phyloP scores from a whole-genome alignment of 2,329 filamentous ascomycete genomes.

The Fusarium tjaetaba region DNA sequence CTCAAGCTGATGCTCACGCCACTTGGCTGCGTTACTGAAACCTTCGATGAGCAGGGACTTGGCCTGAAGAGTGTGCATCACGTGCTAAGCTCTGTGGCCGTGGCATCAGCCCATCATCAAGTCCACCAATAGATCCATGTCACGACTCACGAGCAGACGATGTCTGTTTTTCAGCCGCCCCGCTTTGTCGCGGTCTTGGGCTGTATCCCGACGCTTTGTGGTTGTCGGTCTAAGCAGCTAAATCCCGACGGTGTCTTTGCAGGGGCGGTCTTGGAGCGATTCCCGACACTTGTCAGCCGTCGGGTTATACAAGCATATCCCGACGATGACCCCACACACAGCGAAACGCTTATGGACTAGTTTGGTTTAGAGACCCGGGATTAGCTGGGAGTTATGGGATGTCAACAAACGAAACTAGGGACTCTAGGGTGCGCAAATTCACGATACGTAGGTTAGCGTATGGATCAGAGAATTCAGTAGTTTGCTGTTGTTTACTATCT shows the following conservation, averaged over 20 bases:
- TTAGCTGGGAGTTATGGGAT: background rate
- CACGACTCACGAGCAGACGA: background rate
- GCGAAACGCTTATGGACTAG: background rate
- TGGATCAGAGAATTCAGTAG: background rate
- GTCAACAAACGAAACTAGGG: background rate
- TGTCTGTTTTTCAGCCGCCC: background rate
- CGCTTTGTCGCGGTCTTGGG: background rate
- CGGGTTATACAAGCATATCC: background rate
- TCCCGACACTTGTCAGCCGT: background rate
- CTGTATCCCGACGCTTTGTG: background rate
- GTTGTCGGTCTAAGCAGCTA: background rate
- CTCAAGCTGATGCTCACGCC: background rate
- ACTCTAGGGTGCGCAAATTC: background rate
- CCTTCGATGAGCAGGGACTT: background rate
- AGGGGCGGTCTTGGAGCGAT: background rate
- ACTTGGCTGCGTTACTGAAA: background rate
- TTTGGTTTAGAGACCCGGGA: fast-evolving
- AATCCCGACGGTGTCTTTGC: background rate
- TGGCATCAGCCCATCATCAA: background rate
- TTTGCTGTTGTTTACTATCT: background rate
- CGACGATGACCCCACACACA: background rate
- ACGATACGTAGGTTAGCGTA: background rate
- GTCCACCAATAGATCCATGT: background rate
- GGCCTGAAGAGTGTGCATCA: background rate
- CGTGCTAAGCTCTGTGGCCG: background rate